These are phyloP conservation scores for Thielaviopsis euricoi DNA, from an alignment of 2,329 filamentous ascomycete species.

Conservation along the genomic window DNA sequence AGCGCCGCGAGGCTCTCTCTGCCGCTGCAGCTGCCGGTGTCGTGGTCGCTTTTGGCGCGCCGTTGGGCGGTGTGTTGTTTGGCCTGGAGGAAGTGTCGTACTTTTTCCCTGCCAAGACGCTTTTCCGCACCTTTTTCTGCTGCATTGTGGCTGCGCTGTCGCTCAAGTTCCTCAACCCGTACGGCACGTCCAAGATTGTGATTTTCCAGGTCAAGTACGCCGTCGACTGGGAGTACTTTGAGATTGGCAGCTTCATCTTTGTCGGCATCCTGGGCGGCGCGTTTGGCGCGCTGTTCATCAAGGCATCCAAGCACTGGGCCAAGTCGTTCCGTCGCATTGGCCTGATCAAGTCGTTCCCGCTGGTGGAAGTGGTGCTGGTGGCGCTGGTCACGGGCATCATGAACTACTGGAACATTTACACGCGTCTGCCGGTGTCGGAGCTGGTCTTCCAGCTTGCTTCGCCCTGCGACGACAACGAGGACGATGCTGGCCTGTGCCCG, in stretches of 20 bases:
- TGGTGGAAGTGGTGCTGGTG: conserved; percentile 78
- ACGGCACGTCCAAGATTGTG: conserved; percentile 91
- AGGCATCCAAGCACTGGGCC: conserved; percentile 82
- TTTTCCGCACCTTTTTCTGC: conserved; percentile 96
- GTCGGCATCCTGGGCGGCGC: conserved; percentile 74
- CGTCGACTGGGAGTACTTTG: conserved; percentile 86
- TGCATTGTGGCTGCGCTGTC: conserved; percentile 86
- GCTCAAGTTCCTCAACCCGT: conserved; percentile 88
- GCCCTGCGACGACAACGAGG: conserved; percentile 59
- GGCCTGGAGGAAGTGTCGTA: conserved; percentile 91
- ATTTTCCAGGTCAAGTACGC: conserved; percentile 87
- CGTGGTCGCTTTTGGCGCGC: conserved; percentile 85
- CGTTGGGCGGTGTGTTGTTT: conserved; percentile 74
- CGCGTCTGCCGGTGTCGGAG: conserved; percentile 77
- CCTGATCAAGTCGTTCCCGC: conserved; percentile 64
- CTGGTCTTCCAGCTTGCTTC: conserved; percentile 79
- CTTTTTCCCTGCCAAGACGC: conserved; percentile 92
- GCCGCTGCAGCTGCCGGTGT: conserved; percentile 84
- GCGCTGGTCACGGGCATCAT: conserved; percentile 68
- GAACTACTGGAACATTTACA: conserved; percentile 88
- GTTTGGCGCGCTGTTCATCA: conserved; percentile 85
- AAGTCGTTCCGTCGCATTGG: conserved; percentile 68
- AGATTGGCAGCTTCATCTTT: conserved; percentile 70
- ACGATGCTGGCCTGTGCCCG: conserved; percentile 58
- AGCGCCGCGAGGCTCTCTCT: conserved; percentile 83